Base-by-base conservation (phyloP, 371 early-diverging fungal genomes). In the Globomyces sp. region DNA sequence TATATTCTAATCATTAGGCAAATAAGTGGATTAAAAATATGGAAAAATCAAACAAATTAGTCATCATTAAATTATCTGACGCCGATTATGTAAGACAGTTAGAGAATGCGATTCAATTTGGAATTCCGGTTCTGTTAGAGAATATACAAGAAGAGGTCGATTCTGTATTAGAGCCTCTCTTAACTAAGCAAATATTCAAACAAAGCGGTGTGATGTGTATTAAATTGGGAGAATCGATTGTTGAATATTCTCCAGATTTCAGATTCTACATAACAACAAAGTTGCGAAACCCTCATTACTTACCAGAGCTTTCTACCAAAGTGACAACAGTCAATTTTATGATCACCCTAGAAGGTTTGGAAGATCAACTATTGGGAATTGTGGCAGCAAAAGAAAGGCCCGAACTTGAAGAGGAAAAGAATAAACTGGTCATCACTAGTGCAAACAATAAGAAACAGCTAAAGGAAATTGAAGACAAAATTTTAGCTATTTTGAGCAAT, bases 21-120 rank as follows among this genome's bases (percentile, higher is more conserved):
- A 83, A 82, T 72, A 82, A 82, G 51, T 82, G 85, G 82, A 69
- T 85, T 55, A 84, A 84, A 62, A 81, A 82, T 67, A 78, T 83
- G 78, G 84, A 83, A 57, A 80, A 80, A 62, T 58, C 58, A 36
- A 81, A 81, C 48, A 67, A 74, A 0, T 64, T 81, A 44, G 73
- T 71, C 1, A 77, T 82, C 0, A 84, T 81, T 53, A 82, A 80
- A 68, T 77, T 82, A 3, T 80, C 81, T 1, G 82, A 84, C 70
- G 11, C 60, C 0, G 81, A 84, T 67, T 84, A 84, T 64, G 74
- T 81, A 2, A 70, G 82, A 10, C 72, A 65, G 9, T 70, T 84
- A 3, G 84, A 84, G 65, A 84, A 82, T 63, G 77, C 82, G 2
- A 80, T 84, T 41, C 79, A 76, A 59, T 84, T 84, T 71, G 84